Base-by-base conservation (phyloP, 2,329 filamentous ascomycete genomes). In the Aspergillus brunneoviolaceus region DNA sequence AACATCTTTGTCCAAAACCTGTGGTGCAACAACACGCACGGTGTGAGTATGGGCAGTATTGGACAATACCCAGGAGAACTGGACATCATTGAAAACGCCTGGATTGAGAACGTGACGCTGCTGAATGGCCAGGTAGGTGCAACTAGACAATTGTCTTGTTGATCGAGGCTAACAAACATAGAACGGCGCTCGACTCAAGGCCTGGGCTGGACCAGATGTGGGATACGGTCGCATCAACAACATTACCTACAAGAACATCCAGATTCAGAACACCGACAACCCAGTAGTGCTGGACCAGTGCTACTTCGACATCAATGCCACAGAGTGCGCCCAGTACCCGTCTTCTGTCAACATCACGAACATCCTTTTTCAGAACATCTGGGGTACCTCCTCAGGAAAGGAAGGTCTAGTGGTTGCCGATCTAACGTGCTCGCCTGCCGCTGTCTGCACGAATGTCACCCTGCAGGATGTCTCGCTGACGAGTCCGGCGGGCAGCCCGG, bases 161-260 rank as follows among this genome's bases (percentile, higher is more conserved):
- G 29, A 33, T n/a, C 11, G 39, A 19, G n/a, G 39, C 47, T 33
- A 33, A 48, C 59, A 60, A 77, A 79, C 21, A 12, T 69, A 83
- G 69, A 82, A 84, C 45, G 84, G 84, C 2, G 84, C 84, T 1
- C 80, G 85, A 4, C 79, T 88, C 49, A 88, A 88, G 75, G 80
- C 81, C 2, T 87, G 85, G 85, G 85, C 85, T 0, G 85, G 85
- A 0, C 74, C 78, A 2, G 74, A 81, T 49, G 81, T 82, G 0
- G 85, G 85, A 2, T 86, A 85, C 60, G 85, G 85, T 9, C 86
- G 82, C 57, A 84, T 87, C 63, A 79, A 83, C 65, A 88, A 87
- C 68, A 78, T 87, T 51, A 87, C 85, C 1, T 88, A 86, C 73
- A 79, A 84, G 70, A 84, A 87, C 72, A 82, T 87, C 65, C 82